Evolutionary conservation across 2,329 filamentous ascomycete genomes (phyloP).

Genomic region (Phialemoniopsis sp.): DNA sequence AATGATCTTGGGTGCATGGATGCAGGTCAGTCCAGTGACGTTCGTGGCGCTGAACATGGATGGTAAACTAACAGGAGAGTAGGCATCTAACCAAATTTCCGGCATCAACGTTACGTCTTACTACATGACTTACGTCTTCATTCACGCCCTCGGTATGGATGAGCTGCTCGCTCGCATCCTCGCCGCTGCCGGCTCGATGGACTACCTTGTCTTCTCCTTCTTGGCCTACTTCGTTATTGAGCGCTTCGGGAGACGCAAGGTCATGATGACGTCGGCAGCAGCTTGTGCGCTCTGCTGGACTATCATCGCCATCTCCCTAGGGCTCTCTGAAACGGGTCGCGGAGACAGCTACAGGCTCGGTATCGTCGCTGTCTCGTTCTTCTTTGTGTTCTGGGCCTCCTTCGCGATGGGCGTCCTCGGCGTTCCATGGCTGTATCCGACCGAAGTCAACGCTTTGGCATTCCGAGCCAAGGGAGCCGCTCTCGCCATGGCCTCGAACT

Average conservation of each 20-base stretch:
- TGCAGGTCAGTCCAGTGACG: slow-evolving; percentile 29
- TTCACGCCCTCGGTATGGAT: slow-evolving; percentile 38
- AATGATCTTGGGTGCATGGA: slow-evolving; percentile 15
- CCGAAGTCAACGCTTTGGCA: slow-evolving; percentile 27
- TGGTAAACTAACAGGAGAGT: no score
- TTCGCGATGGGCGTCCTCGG: slow-evolving; percentile 18
- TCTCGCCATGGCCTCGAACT: slow-evolving; percentile 27
- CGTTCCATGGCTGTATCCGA: slow-evolving; percentile 18
- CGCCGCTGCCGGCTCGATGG: slow-evolving; percentile 35
- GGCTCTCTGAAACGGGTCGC: slow-evolving; percentile 10
- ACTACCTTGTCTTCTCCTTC: slow-evolving; percentile 21
- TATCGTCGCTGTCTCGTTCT: slow-evolving; percentile 17
- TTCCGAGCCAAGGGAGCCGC: slow-evolving; percentile 32
- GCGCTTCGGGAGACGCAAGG: slow-evolving; percentile 26
- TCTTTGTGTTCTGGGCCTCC: slow-evolving; percentile 23
- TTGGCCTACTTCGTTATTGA: slow-evolving; percentile 17
- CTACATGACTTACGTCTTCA: slow-evolving; percentile 36
- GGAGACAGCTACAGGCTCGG: slow-evolving; percentile 11
- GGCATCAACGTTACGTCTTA: slow-evolving; percentile 23
- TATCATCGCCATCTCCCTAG: slow-evolving; percentile 14
- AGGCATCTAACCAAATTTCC: slow-evolving; percentile 26
- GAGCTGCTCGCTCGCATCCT: slow-evolving; percentile 31
- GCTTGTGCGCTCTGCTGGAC: slow-evolving; percentile 14
- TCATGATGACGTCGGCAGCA: slow-evolving; percentile 15
- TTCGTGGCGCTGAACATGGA: slow-evolving; percentile 22